These are phyloP conservation scores for Lithohypha guttulata DNA, from an alignment of 2,329 filamentous ascomycete species.

Conservation along the genomic window DNA sequence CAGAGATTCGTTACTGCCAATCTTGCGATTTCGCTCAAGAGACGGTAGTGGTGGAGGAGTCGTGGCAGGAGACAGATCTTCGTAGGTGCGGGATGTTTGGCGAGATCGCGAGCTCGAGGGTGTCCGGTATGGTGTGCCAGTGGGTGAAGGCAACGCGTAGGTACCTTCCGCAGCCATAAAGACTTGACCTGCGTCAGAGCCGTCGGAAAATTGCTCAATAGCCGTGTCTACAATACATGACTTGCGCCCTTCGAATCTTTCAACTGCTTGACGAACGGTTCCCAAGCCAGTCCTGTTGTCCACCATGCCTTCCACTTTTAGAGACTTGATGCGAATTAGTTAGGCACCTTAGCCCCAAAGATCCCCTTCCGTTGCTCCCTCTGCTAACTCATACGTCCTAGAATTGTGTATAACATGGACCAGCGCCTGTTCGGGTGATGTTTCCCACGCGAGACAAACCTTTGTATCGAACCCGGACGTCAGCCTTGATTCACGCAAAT, in stretches of 20 bases:
- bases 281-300: background rate
- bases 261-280: slow-evolving; percentile 4
- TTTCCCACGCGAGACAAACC: no score
- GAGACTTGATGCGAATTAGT: no score
- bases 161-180: slow-evolving; percentile 29
- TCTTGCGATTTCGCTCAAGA: slow-evolving; percentile 29
- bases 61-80: slow-evolving; percentile 34
- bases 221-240: slow-evolving; percentile 1
- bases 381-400: no score
- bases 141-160: slow-evolving; percentile 56
- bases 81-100: slow-evolving; percentile 48
- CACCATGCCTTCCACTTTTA: background rate
- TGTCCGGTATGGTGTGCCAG: slow-evolving; percentile 61
- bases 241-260: slow-evolving; percentile 5
- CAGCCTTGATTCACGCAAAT: no score
- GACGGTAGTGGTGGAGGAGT: slow-evolving; percentile 49
- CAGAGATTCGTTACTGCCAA: slow-evolving; percentile 28
- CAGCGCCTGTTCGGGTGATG: no score
- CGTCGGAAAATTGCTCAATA: background rate
- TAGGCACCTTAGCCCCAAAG: no score
- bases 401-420: no score
- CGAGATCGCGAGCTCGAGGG: slow-evolving; percentile 48
- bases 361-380: no score
- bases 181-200: background rate
- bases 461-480: no score